Evolutionary conservation across 371 early-diverging fungal species (phyloP).

Genomic region (Circinella umbellata): DNA sequence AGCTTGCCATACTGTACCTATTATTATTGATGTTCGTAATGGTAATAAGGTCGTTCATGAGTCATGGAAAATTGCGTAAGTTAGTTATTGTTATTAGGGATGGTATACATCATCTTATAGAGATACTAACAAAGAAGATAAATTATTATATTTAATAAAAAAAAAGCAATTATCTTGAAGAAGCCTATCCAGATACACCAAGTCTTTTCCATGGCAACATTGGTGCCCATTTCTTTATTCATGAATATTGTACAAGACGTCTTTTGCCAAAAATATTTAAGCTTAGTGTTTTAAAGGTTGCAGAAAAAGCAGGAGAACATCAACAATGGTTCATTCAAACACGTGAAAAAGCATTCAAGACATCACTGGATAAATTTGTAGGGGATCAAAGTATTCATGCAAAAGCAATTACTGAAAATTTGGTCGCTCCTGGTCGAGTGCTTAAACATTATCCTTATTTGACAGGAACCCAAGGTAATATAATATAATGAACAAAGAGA

Average conservation of each 20-base stretch:
- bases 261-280: conserved; percentile 25
- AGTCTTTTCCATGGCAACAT: conserved; percentile 22
- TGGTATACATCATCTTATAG: background rate
- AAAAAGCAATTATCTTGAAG: conserved; percentile 21
- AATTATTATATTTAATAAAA: background rate
- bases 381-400: conserved; percentile 19
- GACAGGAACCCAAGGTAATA: conserved; percentile 25
- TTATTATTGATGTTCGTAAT: conserved; percentile 20
- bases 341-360: conserved; percentile 19
- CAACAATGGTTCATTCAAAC: conserved; percentile 18
- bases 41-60: conserved; percentile 23
- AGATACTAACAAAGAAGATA: too few species aligned
- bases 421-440: conserved; percentile 10
- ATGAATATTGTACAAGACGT: conserved; percentile 16
- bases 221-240: conserved; percentile 24
- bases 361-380: conserved; percentile 22
- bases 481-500: background rate
- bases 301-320: background rate
- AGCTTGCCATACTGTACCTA: conserved; percentile 18
- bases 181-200: conserved; percentile 22
- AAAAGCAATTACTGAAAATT: conserved; percentile 12
- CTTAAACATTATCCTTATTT: conserved; percentile 23
- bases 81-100: background rate
- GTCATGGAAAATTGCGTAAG: conserved; percentile 25
- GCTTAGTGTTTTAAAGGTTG: conserved; percentile 13